phyloP scores from a whole-genome alignment of 441 rosid genomes.

The Populus trichocarpa region DNA sequence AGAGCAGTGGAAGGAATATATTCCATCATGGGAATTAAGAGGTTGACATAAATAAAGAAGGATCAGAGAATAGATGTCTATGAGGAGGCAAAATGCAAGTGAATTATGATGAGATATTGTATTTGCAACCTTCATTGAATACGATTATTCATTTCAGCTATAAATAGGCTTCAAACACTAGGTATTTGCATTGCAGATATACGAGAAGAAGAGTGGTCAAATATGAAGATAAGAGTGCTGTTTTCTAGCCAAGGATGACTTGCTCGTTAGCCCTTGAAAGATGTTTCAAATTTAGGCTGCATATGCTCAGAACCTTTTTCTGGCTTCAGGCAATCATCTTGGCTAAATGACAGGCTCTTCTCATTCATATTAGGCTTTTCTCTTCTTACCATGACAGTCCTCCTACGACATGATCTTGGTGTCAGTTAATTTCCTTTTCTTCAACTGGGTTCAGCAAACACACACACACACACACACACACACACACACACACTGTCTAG shows the following conservation, averaged over 20 bases:
- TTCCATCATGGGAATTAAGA: neutral
- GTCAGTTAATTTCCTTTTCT: too few relatives aligned
- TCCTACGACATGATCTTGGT: neutral
- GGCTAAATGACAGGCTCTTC: constrained; percentile 10
- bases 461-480: too few relatives aligned
- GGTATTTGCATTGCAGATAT: neutral
- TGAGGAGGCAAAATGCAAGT: too few relatives aligned
- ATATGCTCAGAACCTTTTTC: neutral
- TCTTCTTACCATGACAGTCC: neutral
- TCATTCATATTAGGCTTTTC: constrained; percentile 8
- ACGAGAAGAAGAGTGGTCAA: neutral
- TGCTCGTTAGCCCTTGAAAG: neutral
- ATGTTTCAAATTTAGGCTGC: neutral
- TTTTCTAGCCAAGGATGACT: constrained; percentile 6
- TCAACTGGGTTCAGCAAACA: too few relatives aligned
- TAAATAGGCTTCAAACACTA: neutral
- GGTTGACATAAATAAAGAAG: neutral
- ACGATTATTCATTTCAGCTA: neutral
- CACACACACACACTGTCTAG: too few relatives aligned
- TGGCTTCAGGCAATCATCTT: neutral
- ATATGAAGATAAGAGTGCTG: constrained; percentile 5
- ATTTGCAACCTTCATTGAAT: neutral
- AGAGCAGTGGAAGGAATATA: neutral
- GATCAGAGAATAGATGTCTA: too few relatives aligned
- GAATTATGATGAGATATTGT: neutral